A percentile compares a stretch with the other conserved stretches of the same genome.
phyloP scores from a whole-genome alignment of 768 basidiomycete genomes.

The Amanita brunnescens region DNA sequence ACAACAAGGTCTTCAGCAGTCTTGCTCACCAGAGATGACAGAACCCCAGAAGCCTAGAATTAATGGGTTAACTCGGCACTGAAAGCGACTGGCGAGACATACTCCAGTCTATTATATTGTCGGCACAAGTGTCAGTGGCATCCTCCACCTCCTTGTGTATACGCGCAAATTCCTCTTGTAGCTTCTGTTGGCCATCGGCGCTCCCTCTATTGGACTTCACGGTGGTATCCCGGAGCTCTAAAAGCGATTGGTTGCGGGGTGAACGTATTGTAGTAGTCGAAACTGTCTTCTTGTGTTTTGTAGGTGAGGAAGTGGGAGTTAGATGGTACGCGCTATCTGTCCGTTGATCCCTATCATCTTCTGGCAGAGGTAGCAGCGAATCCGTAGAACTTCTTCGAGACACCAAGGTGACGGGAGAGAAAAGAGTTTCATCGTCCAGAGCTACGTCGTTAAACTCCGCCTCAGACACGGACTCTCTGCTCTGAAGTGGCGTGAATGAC shows the following conservation, averaged over 20 bases:
- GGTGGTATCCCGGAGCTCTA: constrained; percentile 43
- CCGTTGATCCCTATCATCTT: neutral
- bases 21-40: constrained; percentile 68
- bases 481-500: constrained; percentile 12
- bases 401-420: constrained; percentile 30
- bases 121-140: constrained; percentile 20
- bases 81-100: constrained; percentile 15
- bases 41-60: constrained; percentile 85
- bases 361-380: neutral
- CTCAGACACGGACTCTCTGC: constrained; percentile 36
- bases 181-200: constrained; percentile 56
- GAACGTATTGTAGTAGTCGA: constrained; percentile 54
- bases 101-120: constrained; percentile 71
- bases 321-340: neutral
- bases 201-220: constrained; percentile 35
- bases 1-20: neutral
- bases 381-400: constrained; percentile 9
- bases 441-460: constrained; percentile 62
- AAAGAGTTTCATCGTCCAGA: constrained; percentile 36
- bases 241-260: constrained; percentile 40
- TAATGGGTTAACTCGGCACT: too few relatives aligned
- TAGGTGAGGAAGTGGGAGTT: constrained; percentile 1
- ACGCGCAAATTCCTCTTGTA: constrained; percentile 71
- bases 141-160: constrained; percentile 48
- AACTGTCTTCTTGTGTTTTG: constrained; percentile 52